phyloP scores from a whole-genome alignment of 2,329 filamentous ascomycete species.

The Aspergillus cejpii region DNA sequence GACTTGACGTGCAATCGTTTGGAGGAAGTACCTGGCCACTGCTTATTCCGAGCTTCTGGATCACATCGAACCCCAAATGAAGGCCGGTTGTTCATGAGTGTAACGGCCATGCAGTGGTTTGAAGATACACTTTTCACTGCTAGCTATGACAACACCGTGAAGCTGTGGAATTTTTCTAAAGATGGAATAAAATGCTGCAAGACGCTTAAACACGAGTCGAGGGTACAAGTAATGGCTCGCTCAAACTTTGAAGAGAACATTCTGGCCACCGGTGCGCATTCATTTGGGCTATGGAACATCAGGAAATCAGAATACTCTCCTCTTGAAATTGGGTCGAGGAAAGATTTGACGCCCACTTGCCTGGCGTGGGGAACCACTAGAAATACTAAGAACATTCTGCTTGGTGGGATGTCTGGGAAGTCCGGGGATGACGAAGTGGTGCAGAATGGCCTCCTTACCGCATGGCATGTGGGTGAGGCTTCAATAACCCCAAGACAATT shows the following conservation, averaged over 20 bases:
- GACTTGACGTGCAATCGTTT: slow-evolving; percentile 39
- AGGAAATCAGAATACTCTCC: slow-evolving; percentile 18
- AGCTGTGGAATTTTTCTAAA: slow-evolving; percentile 48
- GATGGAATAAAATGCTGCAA: slow-evolving; percentile 24
- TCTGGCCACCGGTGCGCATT: slow-evolving; percentile 46
- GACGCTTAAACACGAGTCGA: slow-evolving; percentile 42
- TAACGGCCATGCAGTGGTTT: slow-evolving; percentile 50
- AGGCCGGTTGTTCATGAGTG: slow-evolving; percentile 49
- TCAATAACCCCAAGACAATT: slow-evolving; percentile 34
- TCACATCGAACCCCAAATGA: slow-evolving; percentile 46
- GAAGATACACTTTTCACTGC: slow-evolving; percentile 47
- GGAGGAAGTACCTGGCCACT: slow-evolving; percentile 51
- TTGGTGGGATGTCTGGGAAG: slow-evolving; percentile 50
- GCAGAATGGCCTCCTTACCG: slow-evolving; percentile 46
- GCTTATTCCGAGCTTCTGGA: slow-evolving; percentile 37
- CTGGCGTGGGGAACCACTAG: slow-evolving; percentile 44
- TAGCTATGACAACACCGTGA: slow-evolving; percentile 51
- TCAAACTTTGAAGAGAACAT: slow-evolving; percentile 33
- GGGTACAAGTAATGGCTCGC: slow-evolving; percentile 49
- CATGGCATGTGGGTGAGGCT: slow-evolving; percentile 48
- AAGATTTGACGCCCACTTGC: slow-evolving; percentile 39
- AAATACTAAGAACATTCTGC: slow-evolving; percentile 40
- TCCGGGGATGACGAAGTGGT: slow-evolving; percentile 28
- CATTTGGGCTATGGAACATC: slow-evolving; percentile 34
- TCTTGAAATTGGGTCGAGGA: slow-evolving; percentile 26